phyloP scores from a whole-genome alignment of 441 rosid genomes.

The Mallotus japonicus region DNA sequence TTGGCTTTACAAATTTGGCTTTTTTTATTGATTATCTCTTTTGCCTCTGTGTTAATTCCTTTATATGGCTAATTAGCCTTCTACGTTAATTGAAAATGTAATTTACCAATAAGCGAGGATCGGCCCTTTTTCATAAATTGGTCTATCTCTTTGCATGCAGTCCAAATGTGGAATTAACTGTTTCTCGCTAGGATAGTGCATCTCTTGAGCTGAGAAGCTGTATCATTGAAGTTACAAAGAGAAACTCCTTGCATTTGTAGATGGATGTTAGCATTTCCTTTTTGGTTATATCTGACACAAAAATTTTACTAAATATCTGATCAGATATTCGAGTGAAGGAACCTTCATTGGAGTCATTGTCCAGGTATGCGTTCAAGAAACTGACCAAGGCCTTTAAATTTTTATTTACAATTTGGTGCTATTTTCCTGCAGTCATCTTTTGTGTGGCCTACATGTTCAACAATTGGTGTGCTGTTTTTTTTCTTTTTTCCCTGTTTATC shows the following conservation, averaged over 20 bases:
- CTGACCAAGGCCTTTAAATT: background rate
- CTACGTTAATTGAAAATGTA: background rate
- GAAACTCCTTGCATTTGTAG: background rate
- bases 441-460: background rate
- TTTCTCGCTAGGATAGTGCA: background rate
- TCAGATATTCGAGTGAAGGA: slow-evolving; percentile 94
- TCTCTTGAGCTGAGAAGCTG: background rate
- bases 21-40: background rate
- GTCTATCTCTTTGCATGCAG: background rate
- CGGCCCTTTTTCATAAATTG: background rate
- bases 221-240: no score
- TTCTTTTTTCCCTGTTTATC: background rate
- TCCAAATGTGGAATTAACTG: background rate
- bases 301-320: slow-evolving; percentile 4
- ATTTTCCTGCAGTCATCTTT: background rate
- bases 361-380: slow-evolving; percentile 44
- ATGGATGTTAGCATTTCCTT: slow-evolving; percentile 2
- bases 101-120: no score
- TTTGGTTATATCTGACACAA: background rate
- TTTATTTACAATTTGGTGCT: background rate
- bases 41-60: background rate
- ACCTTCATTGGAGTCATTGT: slow-evolving; percentile 84
- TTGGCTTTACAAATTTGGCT: no score
- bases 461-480: background rate
- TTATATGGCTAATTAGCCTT: background rate